phyloP scores from a whole-genome alignment of 768 basidiomycete genomes.

The Xerocomus potaroensis region DNA sequence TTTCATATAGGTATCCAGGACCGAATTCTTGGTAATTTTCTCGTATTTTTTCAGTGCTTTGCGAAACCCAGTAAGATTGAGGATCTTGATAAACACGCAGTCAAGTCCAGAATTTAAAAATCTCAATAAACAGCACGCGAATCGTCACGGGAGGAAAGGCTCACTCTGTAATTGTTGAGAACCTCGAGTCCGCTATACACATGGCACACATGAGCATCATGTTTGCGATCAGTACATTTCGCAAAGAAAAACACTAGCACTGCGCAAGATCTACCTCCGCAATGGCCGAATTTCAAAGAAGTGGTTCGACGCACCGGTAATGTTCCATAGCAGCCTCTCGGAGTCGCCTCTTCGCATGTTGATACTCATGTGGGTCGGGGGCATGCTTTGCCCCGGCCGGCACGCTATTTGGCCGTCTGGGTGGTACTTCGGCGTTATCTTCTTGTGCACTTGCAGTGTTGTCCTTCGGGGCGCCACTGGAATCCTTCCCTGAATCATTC shows the following conservation, averaged over 20 bases:
- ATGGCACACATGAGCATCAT: conserved; percentile 10
- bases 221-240: neutral
- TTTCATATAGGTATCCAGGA: conserved; percentile 72
- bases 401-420: no score
- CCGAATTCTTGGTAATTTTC: conserved; percentile 68
- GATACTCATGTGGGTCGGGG: conserved; percentile 73
- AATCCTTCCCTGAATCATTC: neutral
- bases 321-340: conserved; percentile 81
- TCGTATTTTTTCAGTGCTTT: conserved; percentile 86
- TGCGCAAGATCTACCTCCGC: neutral
- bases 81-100: conserved; percentile 41
- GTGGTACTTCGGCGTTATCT: no score
- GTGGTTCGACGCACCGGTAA: conserved; percentile 60
- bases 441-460: no score
- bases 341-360: conserved; percentile 78
- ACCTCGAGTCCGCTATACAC: conserved; percentile 65
- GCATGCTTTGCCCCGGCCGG: neutral
- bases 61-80: conserved; percentile 88
- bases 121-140: neutral
- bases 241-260: no score
- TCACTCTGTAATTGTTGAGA: conserved; percentile 84
- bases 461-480: no score
- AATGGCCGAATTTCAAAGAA: neutral
- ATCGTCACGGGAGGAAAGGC: neutral
- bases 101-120: neutral